Evolutionary conservation across 148 eudicot species (phyloP).

Genomic region (Chenopodium suecicum): DNA sequence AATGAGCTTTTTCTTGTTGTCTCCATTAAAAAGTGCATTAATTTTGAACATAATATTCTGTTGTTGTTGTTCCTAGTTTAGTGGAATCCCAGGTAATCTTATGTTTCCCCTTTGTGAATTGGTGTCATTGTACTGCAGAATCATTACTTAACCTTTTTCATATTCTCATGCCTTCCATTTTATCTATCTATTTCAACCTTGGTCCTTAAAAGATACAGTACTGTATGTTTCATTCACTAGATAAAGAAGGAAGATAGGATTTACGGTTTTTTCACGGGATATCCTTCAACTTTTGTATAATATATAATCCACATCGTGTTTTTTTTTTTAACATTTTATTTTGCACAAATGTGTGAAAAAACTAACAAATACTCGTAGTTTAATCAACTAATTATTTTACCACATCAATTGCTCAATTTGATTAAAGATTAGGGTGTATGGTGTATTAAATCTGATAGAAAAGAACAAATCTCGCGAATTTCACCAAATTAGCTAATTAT

Average conservation of each 20-base stretch:
- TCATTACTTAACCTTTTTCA: background rate
- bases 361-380: too few relatives aligned
- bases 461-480: too few relatives aligned
- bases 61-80: background rate
- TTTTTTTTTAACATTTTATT: too few relatives aligned
- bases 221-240: background rate
- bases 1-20: slow-evolving; percentile 29
- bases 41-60: slow-evolving; percentile 12
- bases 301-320: too few relatives aligned
- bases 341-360: too few relatives aligned
- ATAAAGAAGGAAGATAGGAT: too few relatives aligned
- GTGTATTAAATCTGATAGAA: too few relatives aligned
- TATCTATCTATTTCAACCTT: background rate
- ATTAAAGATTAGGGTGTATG: too few relatives aligned
- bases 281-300: background rate
- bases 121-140: background rate
- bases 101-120: background rate
- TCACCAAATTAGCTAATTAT: too few relatives aligned
- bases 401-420: too few relatives aligned
- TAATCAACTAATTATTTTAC: too few relatives aligned
- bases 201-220: too few relatives aligned
- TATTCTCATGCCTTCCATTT: background rate
- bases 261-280: background rate
- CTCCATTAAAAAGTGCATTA: slow-evolving; percentile 25
- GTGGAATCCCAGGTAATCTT: slow-evolving; percentile 37